A percentile compares a stretch with the other conserved stretches of the same genome.
These are phyloP conservation scores for Colletotrichum caudatum DNA, from an alignment of 2,329 filamentous ascomycete species.

Conservation along the genomic window DNA sequence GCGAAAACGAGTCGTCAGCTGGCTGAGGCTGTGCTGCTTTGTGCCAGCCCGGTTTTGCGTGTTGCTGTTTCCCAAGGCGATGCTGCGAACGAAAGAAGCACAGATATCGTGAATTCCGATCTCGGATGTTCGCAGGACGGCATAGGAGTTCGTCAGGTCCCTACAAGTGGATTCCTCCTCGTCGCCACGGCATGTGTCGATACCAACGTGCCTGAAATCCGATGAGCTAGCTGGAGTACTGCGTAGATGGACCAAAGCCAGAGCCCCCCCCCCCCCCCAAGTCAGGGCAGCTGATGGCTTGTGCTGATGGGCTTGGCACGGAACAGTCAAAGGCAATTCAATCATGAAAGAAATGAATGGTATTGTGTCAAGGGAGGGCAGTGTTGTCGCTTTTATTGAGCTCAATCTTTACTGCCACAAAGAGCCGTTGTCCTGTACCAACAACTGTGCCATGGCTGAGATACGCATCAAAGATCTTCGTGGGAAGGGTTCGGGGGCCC, in stretches of 20 bases:
- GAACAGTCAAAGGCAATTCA: neutral
- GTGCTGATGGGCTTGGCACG: conserved; percentile 20
- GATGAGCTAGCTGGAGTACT: neutral
- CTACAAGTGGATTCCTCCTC: neutral
- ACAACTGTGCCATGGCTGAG: conserved; percentile 4
- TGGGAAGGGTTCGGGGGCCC: neutral
- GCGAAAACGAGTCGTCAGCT: conserved; percentile 41
- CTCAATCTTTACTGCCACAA: neutral
- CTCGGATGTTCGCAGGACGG: neutral
- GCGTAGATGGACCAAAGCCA: neutral
- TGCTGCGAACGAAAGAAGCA: neutral
- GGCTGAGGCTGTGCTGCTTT: conserved; percentile 28
- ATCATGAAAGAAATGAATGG: neutral
- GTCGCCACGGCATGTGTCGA: neutral
- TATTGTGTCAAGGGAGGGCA: neutral
- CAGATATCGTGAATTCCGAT: neutral
- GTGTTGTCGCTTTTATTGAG: conserved; percentile 9
- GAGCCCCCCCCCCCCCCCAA: neutral
- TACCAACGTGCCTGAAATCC: neutral
- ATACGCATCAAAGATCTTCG: conserved; percentile 8
- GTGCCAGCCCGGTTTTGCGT: neutral
- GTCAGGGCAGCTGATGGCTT: conserved; percentile 14
- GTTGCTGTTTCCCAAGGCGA: conserved; percentile 5
- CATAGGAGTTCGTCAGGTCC: neutral
- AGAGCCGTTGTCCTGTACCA: no score